Base-by-base conservation (phyloP, 306 rosid species). In the Trifolium fragiferum region DNA sequence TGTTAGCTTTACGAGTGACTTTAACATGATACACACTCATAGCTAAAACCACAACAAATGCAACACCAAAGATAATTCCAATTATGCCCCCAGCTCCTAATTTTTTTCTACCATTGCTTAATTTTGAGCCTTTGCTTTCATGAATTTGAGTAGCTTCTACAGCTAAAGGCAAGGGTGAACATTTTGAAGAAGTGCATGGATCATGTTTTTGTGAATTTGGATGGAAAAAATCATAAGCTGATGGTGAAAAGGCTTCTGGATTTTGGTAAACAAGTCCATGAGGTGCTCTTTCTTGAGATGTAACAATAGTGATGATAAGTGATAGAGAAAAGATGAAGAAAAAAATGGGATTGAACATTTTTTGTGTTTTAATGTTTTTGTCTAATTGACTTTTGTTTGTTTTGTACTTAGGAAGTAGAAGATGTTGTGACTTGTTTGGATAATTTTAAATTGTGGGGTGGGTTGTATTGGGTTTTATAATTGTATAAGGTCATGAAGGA, bases 221-320 rank as follows among this genome's bases (percentile, higher is more conserved):
- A 54, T 95, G 92, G 46, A 92, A 95, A 79, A 95, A 95, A 71
- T 87, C 79, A 37, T 95, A 95, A 6, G 96, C 91, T 20, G 90
- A 87, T 7, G 99, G 99, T 4, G 98, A 73, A 74, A 95, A 71
- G 0, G 85, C 92, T 25, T 68, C 69, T 0, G 98, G 96, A 14
- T 66, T 74, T 76, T 85, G 91, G 25, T 83, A 60, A 32, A 81
- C 89, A 30, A 95, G 78, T 15, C 99, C 98, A 57, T 92, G 99
- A 2, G 98, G 96, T 4, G 97, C 86, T 90, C 99, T 87, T 47
- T 89, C 98, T 68, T 90, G 91, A 62, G 88, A 87, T 60, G 4
- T 55, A 18, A 81, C 88, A 3, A 84, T 13, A 20, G 87, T 77
- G 65, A 90, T 73, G 57, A 90, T 66, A 69, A 87, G 70, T 40